Conservation (phyloP, 2,329 filamentous ascomycete species). For the Xylariaceae sp. region DNA sequence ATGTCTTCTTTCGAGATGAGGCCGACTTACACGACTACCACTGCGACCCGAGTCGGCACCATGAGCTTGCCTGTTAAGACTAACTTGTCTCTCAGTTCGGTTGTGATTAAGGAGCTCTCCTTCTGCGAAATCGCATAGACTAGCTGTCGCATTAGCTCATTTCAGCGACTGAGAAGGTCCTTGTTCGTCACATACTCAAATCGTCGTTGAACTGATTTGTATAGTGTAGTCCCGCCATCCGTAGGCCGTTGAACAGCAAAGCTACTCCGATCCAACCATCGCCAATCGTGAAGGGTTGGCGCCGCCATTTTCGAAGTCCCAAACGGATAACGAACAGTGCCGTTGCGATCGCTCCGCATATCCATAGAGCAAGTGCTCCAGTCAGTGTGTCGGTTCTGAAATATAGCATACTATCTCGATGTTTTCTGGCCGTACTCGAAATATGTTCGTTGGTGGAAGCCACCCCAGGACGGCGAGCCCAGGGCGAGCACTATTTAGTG, state of each 20-base stretch:
- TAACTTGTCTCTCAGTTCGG: background rate
- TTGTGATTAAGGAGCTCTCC: too few species aligned
- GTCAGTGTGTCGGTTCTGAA: background rate
- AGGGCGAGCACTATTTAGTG: too few species aligned
- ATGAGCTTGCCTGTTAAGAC: conserved; percentile 10
- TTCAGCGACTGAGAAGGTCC: too few species aligned
- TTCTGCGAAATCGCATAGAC: too few species aligned
- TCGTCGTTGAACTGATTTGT: conserved; percentile 9
- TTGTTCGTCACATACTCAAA: background rate
- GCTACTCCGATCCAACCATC: conserved; percentile 15
- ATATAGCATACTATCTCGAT: too few species aligned
- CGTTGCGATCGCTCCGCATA: conserved; percentile 6
- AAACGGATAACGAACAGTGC: conserved; percentile 9
- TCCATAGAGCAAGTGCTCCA: conserved; percentile 8
- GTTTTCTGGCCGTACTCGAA: too few species aligned
- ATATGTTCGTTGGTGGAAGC: too few species aligned
- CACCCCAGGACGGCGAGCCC: too few species aligned
- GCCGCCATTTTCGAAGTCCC: conserved; percentile 6
- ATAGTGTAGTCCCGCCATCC: conserved; percentile 8
- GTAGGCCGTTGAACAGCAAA: conserved; percentile 5
- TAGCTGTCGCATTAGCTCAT: too few species aligned
- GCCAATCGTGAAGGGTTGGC: conserved; percentile 3
- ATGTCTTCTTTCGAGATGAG: background rate
- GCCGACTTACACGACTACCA: conserved; percentile 12
- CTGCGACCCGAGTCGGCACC: conserved; percentile 6